Conservation (phyloP, 345 rosid genomes). For the Aquilaria sinensis region DNA sequence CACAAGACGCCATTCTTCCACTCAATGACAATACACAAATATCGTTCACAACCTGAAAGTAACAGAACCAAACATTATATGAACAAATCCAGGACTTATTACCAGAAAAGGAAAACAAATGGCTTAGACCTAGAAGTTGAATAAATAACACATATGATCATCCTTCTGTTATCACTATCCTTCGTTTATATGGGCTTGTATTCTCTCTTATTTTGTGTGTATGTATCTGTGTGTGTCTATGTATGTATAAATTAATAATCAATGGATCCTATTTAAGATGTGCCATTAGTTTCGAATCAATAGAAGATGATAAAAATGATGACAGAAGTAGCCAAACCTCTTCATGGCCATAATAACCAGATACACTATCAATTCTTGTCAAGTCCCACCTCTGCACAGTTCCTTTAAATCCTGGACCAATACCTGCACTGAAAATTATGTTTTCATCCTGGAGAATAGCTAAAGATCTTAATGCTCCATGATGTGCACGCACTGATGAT, state of each 20-base stretch:
- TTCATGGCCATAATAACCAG: slow-evolving; percentile 90
- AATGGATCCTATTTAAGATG: slow-evolving; percentile 2
- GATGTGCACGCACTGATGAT: slow-evolving; percentile 75
- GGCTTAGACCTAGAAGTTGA: slow-evolving; percentile 8
- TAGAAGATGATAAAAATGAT: not conserved
- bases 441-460: slow-evolving; percentile 80
- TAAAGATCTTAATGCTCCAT: slow-evolving; percentile 76
- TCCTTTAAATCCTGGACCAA: slow-evolving; percentile 89
- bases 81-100: slow-evolving; percentile 9
- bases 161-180: too few species aligned
- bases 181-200: not conserved
- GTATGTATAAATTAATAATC: not conserved
- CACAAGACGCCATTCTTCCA: slow-evolving; percentile 91
- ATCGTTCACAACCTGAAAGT: slow-evolving; percentile 79
- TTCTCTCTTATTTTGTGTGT: not conserved
- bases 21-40: slow-evolving; percentile 58
- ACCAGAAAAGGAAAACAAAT: not conserved
- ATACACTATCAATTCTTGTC: slow-evolving; percentile 62
- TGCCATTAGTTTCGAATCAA: too few species aligned
- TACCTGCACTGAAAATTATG: slow-evolving; percentile 83
- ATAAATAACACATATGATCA: too few species aligned
- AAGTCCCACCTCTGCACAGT: slow-evolving; percentile 93
- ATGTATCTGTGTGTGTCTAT: not conserved
- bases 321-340: slow-evolving; percentile 57
- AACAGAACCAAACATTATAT: slow-evolving; percentile 24